A percentile compares a stretch with the other conserved stretches of the same genome.
phyloP scores from a whole-genome alignment of 768 basidiomycete genomes.

The Boletus rex-veris region DNA sequence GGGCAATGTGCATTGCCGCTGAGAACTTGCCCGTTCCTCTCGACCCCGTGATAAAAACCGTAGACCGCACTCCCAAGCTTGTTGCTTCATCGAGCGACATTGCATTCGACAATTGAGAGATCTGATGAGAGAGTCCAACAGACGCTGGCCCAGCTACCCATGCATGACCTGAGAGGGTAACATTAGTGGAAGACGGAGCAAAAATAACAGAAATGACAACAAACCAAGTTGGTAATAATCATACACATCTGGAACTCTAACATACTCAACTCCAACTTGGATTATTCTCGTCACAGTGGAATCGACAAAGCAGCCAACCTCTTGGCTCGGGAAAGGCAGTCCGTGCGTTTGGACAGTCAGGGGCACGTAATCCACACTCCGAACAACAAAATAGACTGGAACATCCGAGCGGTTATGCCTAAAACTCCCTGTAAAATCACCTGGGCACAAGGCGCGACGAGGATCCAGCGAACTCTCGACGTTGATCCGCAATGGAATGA shows the following conservation, averaged over 20 bases:
- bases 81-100: conserved; percentile 53
- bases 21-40: conserved; percentile 83
- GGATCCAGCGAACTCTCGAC: conserved; percentile 39
- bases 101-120: conserved; percentile 59
- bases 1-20: conserved; percentile 51
- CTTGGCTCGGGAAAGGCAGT: conserved; percentile 55
- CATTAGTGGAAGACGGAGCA: conserved; percentile 1
- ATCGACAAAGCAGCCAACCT: conserved; percentile 86
- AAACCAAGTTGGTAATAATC: conserved; percentile 52
- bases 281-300: conserved; percentile 66
- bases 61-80: conserved; percentile 61
- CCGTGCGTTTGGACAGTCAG: conserved; percentile 39
- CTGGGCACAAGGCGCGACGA: background rate
- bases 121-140: conserved; percentile 40
- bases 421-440: conserved; percentile 1
- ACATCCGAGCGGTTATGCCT: conserved; percentile 32
- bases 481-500: conserved; percentile 64
- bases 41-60: conserved; percentile 74
- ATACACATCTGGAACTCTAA: conserved; percentile 51
- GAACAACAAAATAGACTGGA: conserved; percentile 73
- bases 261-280: conserved; percentile 75
- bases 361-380: conserved; percentile 67
- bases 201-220: conserved; percentile 10
- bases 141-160: background rate
- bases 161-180: conserved; percentile 18